Evolutionary conservation across 371 early-diverging fungal genomes (phyloP).

Genomic region (Vairimorpha necatrix): DNA sequence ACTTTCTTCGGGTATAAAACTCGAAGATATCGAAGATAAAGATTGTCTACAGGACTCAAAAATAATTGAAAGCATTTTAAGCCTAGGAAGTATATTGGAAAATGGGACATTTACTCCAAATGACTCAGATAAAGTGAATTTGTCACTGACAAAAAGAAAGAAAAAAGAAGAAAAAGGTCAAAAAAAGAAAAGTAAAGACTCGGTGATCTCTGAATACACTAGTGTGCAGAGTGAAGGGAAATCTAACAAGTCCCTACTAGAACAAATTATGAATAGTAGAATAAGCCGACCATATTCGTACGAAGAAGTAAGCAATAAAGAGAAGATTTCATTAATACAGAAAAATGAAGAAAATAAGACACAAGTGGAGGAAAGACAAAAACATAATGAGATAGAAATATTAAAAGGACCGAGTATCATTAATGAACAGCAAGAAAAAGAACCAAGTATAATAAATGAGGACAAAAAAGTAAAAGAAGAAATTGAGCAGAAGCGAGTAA

Average conservation of each 20-base stretch:
- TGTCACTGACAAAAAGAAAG: neutral
- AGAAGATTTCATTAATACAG: too few relatives aligned
- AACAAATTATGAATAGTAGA: neutral
- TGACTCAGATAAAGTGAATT: neutral
- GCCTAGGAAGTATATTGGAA: neutral
- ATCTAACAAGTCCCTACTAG: neutral
- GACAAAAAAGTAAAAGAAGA: too few relatives aligned
- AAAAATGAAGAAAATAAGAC: too few relatives aligned
- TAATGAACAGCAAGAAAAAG: too few relatives aligned
- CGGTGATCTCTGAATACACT: neutral
- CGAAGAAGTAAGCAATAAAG: neutral
- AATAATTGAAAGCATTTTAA: neutral
- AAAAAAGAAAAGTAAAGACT: neutral
- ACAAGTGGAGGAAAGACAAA: too few relatives aligned
- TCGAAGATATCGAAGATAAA: too few relatives aligned
- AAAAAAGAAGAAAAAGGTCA: neutral
- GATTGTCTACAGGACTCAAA: too few relatives aligned
- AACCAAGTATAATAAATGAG: too few relatives aligned
- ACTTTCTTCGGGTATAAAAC: neutral
- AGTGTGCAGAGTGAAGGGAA: neutral
- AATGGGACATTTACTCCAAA: neutral
- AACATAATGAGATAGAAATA: too few relatives aligned
- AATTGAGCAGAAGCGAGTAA: too few relatives aligned
- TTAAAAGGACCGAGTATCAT: too few relatives aligned
- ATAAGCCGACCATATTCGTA: neutral